Evolutionary conservation across 2,329 filamentous ascomycete species (phyloP), one percentile per base, ranked within the genome.

Genomic region (Aureobasidium sp.): DNA sequence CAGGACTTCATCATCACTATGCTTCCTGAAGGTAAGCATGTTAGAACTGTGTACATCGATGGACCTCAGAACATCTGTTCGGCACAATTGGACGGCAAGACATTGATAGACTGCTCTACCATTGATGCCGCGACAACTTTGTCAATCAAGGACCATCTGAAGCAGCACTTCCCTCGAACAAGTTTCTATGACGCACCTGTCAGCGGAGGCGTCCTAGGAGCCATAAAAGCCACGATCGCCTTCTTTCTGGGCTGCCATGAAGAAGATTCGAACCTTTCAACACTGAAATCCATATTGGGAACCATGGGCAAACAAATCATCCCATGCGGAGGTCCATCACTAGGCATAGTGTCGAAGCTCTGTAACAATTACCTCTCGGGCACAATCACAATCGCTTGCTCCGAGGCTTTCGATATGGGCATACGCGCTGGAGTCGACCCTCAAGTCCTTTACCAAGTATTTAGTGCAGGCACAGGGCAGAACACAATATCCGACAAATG

Each of bases 361-460:
- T 83, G 78, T 61, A 86, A 86, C 68, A 86, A 86, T 67, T 86
- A 86, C 69, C 76, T 81, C 53, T 83, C 79, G 0, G 82, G 81
- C 0, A 73, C 84, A 26, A 85, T 86, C 62, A 79, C 82, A 6
- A 83, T 86, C 59, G 83, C 82, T 0, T 78, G 76, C 47, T 77
- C 80, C 0, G 84, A 86, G 69, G 82, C 82, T 0, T 80, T 86
- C 75, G 80, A 84, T 63, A 82, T 86, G 70, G 83, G 82, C 0
- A 86, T 86, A 74, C 72, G 76, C 1, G 77, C 80, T 6, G 83
- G 84, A 0, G 73, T 86, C 61, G 81, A 85, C 64, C 81, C 83
- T 0, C 70, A 78, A 5, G 76, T 82, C 2, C 73, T 86, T 27
- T 76, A 79, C 1, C 78, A 77, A 51, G 78, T 84, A 5, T 83